These are phyloP conservation scores for Fusarium domesticum DNA, from an alignment of 2,329 filamentous ascomycete genomes.

Conservation along the genomic window DNA sequence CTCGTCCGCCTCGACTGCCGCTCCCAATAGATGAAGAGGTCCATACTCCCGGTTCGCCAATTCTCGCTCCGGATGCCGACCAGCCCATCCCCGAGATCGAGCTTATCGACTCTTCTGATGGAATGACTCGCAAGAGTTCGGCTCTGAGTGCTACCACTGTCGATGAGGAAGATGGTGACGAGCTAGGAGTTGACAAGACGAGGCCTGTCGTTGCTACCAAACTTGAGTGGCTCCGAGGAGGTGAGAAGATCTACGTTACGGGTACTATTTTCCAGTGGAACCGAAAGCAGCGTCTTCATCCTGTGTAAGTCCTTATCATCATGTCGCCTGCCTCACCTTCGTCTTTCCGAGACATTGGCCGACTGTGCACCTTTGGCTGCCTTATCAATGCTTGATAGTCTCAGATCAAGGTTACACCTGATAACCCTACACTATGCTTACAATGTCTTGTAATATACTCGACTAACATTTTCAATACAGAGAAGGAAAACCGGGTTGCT, in stretches of 20 bases:
- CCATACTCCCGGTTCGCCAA: conserved; percentile 85
- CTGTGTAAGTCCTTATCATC: conserved; percentile 60
- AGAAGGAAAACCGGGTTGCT: conserved; percentile 58
- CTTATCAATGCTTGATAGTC: conserved; percentile 13
- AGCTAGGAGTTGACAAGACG: conserved; percentile 70
- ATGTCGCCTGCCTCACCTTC: conserved; percentile 3
- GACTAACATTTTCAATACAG: conserved; percentile 35
- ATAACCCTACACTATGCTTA: no score
- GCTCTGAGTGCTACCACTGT: conserved; percentile 60
- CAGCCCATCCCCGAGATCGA: conserved; percentile 53
- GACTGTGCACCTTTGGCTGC: conserved; percentile 26
- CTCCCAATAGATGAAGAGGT: conserved; percentile 91
- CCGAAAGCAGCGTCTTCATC: conserved; percentile 83
- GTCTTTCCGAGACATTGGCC: conserved; percentile 22
- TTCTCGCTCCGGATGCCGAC: conserved; percentile 68
- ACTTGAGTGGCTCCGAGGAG: conserved; percentile 80
- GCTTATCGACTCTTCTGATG: conserved; percentile 47
- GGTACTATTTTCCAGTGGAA: conserved; percentile 98
- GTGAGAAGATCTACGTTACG: conserved; percentile 92
- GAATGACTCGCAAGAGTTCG: conserved; percentile 54
- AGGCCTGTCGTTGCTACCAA: conserved; percentile 77
- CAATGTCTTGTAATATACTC: no score
- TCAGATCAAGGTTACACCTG: conserved; percentile 23
- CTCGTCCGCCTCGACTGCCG: conserved; percentile 81
- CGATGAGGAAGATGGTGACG: conserved; percentile 77